These are phyloP conservation scores for Mrakia gelida DNA, from an alignment of 768 basidiomycete genomes.

Conservation along the genomic window DNA sequence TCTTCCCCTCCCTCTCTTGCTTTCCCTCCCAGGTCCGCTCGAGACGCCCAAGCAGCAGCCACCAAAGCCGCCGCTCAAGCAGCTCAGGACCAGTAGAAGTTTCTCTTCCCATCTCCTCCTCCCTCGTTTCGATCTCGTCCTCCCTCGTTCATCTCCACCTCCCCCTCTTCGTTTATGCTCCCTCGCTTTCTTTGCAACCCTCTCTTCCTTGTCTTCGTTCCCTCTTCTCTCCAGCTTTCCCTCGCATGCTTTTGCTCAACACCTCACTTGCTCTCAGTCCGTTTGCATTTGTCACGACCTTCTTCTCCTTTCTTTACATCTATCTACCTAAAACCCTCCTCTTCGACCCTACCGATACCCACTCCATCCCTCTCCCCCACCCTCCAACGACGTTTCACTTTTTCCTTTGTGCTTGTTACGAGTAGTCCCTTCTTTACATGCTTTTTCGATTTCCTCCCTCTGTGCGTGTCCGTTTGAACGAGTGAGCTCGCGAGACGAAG, in stretches of 20 bases:
- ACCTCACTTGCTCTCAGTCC: slow-evolving; percentile 11
- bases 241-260: slow-evolving; percentile 6
- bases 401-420: too few relatives aligned
- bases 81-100: slow-evolving; percentile 1
- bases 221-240: not conserved
- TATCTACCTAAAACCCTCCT: too few relatives aligned
- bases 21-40: slow-evolving; percentile 16
- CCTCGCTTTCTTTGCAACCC: not conserved
- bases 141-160: not conserved
- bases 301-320: not conserved
- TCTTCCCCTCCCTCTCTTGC: not conserved
- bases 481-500: too few relatives aligned
- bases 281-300: slow-evolving; percentile 14
- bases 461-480: too few relatives aligned
- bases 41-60: slow-evolving; percentile 28
- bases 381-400: too few relatives aligned
- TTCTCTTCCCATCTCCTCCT: not conserved
- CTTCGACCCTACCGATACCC: too few relatives aligned
- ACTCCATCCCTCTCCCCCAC: not conserved
- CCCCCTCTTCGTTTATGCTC: not conserved
- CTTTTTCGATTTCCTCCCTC: too few relatives aligned
- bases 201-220: not conserved
- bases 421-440: too few relatives aligned
- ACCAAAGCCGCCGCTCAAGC: slow-evolving; percentile 19
- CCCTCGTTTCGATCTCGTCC: not conserved